A percentile compares a stretch with the other conserved stretches of the same genome.
These are phyloP conservation scores for Phyllosticta citrichinensis DNA, from an alignment of 2,329 filamentous ascomycete genomes.

Conservation along the genomic window DNA sequence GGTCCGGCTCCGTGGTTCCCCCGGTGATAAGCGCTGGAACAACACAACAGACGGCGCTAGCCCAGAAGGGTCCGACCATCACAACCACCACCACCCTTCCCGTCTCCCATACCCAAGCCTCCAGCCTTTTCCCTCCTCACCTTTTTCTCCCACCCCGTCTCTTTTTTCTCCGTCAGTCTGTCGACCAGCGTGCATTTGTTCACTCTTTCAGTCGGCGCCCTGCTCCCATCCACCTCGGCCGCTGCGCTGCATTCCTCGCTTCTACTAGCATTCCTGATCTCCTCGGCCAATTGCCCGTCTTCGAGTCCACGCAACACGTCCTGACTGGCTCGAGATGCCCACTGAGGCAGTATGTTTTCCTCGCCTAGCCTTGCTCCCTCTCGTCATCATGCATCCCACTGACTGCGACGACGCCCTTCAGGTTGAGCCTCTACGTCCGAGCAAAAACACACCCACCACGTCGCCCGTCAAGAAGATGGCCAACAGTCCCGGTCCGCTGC, in stretches of 20 bases:
- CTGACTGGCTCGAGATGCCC: slow-evolving; percentile 24
- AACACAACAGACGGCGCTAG: background rate
- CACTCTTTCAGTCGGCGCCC: background rate
- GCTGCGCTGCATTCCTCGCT: slow-evolving; percentile 21
- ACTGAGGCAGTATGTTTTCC: slow-evolving; percentile 28
- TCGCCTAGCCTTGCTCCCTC: background rate
- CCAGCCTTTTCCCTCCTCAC: background rate
- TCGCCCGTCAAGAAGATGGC: slow-evolving; percentile 57
- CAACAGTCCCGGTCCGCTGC: slow-evolving; percentile 62
- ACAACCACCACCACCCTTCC: slow-evolving; percentile 8
- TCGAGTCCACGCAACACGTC: slow-evolving; percentile 14
- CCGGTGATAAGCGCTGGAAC: background rate
- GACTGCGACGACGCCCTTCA: slow-evolving; percentile 24
- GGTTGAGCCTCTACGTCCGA: slow-evolving; percentile 72
- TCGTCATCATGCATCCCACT: slow-evolving; percentile 1
- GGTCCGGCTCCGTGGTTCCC: background rate
- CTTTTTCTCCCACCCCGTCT: background rate
- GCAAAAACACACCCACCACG: slow-evolving; percentile 52
- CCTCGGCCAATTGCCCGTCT: slow-evolving; percentile 16
- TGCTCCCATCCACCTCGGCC: background rate
- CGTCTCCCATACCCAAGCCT: slow-evolving; percentile 16
- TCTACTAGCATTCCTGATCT: slow-evolving; percentile 18
- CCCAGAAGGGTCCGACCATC: background rate
- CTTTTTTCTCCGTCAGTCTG: background rate
- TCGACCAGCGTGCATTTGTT: background rate